Base-by-base conservation (phyloP, 2,329 filamentous ascomycete species). In the Talaromyces sp. region DNA sequence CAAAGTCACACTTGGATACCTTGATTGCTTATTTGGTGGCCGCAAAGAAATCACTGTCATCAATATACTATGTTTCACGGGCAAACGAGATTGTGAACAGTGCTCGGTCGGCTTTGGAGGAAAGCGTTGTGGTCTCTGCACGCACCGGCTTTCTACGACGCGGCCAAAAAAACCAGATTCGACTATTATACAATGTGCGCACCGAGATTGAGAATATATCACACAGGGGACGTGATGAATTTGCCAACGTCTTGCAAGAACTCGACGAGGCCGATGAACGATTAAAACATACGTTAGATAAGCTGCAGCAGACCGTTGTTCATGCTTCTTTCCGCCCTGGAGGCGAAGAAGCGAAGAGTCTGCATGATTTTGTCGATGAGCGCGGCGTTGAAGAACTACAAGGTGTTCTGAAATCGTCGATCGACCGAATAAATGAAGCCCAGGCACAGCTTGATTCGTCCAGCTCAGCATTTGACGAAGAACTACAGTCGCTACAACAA, bases 1-100 rank as follows among this genome's bases (percentile, higher is more conserved):
- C 65, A 14, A 66, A 70, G 57, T 73, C 72, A 38, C 69, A 71
- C 26, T 84, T 96, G 69, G 91, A 96, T 67, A 86, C 85, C 26
- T 85, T 97, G 50, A 90, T 97, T 59, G 84, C 86, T 57, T 87
- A 96, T 75, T 88, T 97, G 38, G 85, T 97, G 46, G 88, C 89
- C 31, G 90, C 93, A 9, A 97, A 97, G 73, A 86, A 91, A 51
- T 92, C 92, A 1, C 83, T 97, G 4, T 90, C 89, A 17, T 91
- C 91, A 11, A 92, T 95, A 72, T 85, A 82, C 48, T 87, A 90
- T 62, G 91, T 97, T 56, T 88, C 90, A 71, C 89, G 90, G 62
- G 92, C 92, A 65, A 92, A 94, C 70, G 89, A 95, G 69, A 87
- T 97, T 59, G 89, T 94, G 51, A 91, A 85, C 21, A 81, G 85